Conservation (phyloP, 164 flowering plant genomes). For the Piper longum region DNA sequence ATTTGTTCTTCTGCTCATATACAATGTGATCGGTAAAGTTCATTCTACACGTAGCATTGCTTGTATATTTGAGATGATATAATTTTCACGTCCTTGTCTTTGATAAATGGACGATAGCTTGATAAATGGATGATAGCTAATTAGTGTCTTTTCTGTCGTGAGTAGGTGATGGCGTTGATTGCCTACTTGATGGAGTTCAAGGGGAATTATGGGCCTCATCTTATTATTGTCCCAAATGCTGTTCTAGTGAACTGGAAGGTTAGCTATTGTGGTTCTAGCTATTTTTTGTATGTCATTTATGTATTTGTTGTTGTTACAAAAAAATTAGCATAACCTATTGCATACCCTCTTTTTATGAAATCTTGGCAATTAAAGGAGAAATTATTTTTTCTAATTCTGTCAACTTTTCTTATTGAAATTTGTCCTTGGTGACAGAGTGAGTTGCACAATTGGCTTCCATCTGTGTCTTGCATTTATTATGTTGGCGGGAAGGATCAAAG, state of each 20-base stretch:
- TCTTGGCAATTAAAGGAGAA: not conserved
- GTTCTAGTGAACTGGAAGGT: slow-evolving; percentile 99
- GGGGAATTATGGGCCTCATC: slow-evolving; percentile 99
- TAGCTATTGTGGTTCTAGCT: slow-evolving; percentile 2
- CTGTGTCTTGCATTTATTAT: slow-evolving; percentile 84
- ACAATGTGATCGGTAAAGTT: not conserved
- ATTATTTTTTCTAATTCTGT: not conserved
- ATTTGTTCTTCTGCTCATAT: not conserved
- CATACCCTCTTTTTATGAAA: not conserved
- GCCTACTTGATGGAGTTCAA: slow-evolving; percentile 98
- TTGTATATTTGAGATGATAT: not conserved
- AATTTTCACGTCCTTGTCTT: not conserved
- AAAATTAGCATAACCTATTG: too few species aligned
- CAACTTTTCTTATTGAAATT: not conserved
- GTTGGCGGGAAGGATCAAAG: slow-evolving; percentile 94
- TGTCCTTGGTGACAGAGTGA: slow-evolving; percentile 55
- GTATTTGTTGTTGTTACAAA: not conserved
- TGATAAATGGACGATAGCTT: too few species aligned
- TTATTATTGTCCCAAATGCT: slow-evolving; percentile 98
- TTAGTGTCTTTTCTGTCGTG: not conserved
- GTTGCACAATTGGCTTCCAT: slow-evolving; percentile 84
- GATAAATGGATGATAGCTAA: not conserved
- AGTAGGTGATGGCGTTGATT: slow-evolving; percentile 96
- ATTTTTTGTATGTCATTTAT: not conserved
- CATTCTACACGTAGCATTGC: too few species aligned